Evolutionary conservation across 2,329 filamentous ascomycete species (phyloP).

Genomic region (Nothophoma quercina): DNA sequence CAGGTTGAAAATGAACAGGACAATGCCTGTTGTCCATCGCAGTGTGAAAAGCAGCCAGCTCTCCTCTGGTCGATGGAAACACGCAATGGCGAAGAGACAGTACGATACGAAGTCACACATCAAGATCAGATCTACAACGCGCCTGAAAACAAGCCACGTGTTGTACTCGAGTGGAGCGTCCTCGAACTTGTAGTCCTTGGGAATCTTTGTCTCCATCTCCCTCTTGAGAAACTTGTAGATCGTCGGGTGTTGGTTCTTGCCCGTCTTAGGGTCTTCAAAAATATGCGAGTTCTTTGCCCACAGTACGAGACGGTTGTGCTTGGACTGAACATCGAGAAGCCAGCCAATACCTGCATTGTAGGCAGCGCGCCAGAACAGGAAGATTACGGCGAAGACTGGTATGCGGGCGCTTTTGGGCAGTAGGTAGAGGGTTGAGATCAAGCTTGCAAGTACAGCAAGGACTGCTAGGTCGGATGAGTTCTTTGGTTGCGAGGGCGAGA

Average conservation of each 20-base stretch:
- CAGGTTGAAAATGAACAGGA: slow-evolving; percentile 89
- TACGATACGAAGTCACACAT: slow-evolving; percentile 99
- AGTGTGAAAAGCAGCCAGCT: slow-evolving; percentile 70
- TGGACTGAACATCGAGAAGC: slow-evolving; percentile 87
- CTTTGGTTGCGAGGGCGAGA: slow-evolving; percentile 94
- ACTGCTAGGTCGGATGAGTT: slow-evolving; percentile 87
- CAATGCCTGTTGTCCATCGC: slow-evolving; percentile 80
- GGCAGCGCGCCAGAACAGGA: slow-evolving; percentile 88
- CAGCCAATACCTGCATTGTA: slow-evolving; percentile 96
- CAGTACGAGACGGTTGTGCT: slow-evolving; percentile 81
- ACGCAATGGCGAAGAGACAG: slow-evolving; percentile 92
- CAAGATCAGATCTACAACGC: slow-evolving; percentile 93
- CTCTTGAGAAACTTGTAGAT: slow-evolving; percentile 84
- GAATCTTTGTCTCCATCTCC: slow-evolving; percentile 94
- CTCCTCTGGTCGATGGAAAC: slow-evolving; percentile 80
- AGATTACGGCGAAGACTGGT: slow-evolving; percentile 81
- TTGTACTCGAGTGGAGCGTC: slow-evolving; percentile 97
- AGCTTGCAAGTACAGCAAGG: slow-evolving; percentile 76
- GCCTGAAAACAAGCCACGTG: slow-evolving; percentile 95
- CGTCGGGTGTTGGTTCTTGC: slow-evolving; percentile 81
- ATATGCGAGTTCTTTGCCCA: slow-evolving; percentile 88
- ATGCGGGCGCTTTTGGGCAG: slow-evolving; percentile 75
- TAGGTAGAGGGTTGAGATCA: slow-evolving; percentile 76
- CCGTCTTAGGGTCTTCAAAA: slow-evolving; percentile 83
- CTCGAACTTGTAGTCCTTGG: slow-evolving; percentile 91